Evolutionary conservation across 192 early-diverging fungal genomes (phyloP).

Genomic region (Gamsiella multidivaricata): DNA sequence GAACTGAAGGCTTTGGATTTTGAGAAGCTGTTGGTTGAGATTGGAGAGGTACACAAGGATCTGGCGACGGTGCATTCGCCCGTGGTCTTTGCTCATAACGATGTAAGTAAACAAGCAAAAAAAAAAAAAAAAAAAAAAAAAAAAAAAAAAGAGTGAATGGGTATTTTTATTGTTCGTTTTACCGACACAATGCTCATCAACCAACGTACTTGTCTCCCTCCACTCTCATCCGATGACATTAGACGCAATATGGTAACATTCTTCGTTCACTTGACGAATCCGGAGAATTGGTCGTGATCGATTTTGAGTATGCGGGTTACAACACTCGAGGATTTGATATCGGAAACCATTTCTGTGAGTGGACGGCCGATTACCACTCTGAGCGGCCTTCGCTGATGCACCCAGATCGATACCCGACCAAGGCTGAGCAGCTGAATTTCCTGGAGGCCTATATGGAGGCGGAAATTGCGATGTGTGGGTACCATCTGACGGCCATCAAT

Average conservation of each 20-base stretch:
- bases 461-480: slow-evolving; percentile 57
- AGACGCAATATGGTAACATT: slow-evolving; percentile 91
- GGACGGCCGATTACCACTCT: slow-evolving; percentile 84
- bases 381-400: slow-evolving; percentile 56
- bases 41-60: slow-evolving; percentile 58
- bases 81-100: slow-evolving; percentile 91
- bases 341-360: slow-evolving; percentile 89
- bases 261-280: slow-evolving; percentile 66
- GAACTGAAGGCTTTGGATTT: slow-evolving; percentile 58
- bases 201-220: no score
- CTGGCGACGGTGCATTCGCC: slow-evolving; percentile 63
- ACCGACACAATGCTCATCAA: no score
- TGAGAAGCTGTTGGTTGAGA: slow-evolving; percentile 57
- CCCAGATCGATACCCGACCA: slow-evolving; percentile 64
- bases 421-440: slow-evolving; percentile 66
- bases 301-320: slow-evolving; percentile 87
- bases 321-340: slow-evolving; percentile 84
- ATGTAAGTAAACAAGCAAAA: slow-evolving; percentile 66
- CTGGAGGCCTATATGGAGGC: slow-evolving; percentile 72
- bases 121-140: no score
- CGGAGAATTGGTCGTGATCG: slow-evolving; percentile 77
- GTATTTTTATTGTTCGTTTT: no score
- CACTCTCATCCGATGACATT: neutral
- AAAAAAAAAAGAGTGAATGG: no score
- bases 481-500: slow-evolving; percentile 46